These are phyloP conservation scores for Amanita thiersii DNA, from an alignment of 768 basidiomycete species.

Conservation along the genomic window DNA sequence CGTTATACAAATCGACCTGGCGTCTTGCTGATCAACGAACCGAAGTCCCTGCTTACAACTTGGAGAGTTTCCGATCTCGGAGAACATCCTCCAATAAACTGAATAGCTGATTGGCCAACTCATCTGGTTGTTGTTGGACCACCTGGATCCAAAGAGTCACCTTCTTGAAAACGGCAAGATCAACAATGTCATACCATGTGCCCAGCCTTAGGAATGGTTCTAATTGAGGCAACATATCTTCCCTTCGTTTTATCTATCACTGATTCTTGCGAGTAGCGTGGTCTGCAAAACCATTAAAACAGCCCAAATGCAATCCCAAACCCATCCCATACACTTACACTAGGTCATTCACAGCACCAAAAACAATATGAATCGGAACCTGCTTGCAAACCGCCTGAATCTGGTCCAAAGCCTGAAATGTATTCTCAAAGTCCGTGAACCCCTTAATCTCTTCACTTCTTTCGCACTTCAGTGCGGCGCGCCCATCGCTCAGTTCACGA, in stretches of 20 bases:
- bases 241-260: slow-evolving; percentile 31
- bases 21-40: no score
- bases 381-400: slow-evolving; percentile 23
- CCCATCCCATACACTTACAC: slow-evolving; percentile 22
- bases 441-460: slow-evolving; percentile 34
- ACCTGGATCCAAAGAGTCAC: no score
- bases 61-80: no score
- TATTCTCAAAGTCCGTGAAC: slow-evolving; percentile 33
- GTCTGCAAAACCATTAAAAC: slow-evolving; percentile 17
- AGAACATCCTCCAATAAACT: no score
- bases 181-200: no score
- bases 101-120: no score
- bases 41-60: no score
- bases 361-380: slow-evolving; percentile 38
- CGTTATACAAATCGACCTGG: no score
- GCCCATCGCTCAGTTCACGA: not conserved
- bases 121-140: no score
- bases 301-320: not conserved
- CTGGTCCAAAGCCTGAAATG: slow-evolving; percentile 28
- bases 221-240: slow-evolving; percentile 30
- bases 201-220: slow-evolving; percentile 31
- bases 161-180: no score
- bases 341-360: slow-evolving; percentile 32
- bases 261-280: slow-evolving; percentile 34
- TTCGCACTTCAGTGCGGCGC: slow-evolving; percentile 30